Base-by-base conservation (phyloP, 345 rosid species). In the Zanthoxylum bungeanum region DNA sequence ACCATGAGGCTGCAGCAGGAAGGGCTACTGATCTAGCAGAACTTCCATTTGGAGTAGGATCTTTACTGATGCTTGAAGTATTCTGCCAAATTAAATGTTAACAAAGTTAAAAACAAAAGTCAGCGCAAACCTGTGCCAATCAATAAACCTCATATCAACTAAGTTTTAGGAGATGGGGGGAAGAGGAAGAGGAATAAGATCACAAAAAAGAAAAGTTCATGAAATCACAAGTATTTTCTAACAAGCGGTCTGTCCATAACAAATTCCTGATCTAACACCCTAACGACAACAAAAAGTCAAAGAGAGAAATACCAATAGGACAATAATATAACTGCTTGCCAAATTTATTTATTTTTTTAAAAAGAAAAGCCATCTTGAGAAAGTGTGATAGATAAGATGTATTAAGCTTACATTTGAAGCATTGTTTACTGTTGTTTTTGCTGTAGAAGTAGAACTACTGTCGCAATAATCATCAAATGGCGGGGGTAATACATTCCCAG, bases 1-100 rank as follows among this genome's bases (percentile, higher is more conserved):
- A 91, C 98, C 97, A 93, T 71, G 98, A 85, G 5, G 97, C 93
- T 65, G 93, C 96, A 52, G 93, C 90, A 76, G 98, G 98, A 69
- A 93, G 96, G 51, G 83, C 82, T 31, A 76, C 64, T 7, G 91
- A 77, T 84, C 85, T 84, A 64, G 81, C 69, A 53, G 82, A 62
- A 79, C 84, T 86, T 77, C 88, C 90, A 79, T 84, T 84, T 71
- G 94, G 89, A 27, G 89, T 85, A 58, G 96, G 83, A 76, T 64
- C 81, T 78, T 77, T 89, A 64, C 76, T 64, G 14, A 73, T 69
- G 28, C 64, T 77, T 33, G 75, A 39, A 25, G 82, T 40, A 80
- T 52, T 75, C 92, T 94, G 89, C 74, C 7, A 71, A 34, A 60
- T 40, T 12, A 81, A 57, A 77, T 28, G 66, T 27, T n/a, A 75